These are phyloP conservation scores for Paraglomus brasilianum DNA, from an alignment of 192 early-diverging fungal genomes.

Conservation along the genomic window DNA sequence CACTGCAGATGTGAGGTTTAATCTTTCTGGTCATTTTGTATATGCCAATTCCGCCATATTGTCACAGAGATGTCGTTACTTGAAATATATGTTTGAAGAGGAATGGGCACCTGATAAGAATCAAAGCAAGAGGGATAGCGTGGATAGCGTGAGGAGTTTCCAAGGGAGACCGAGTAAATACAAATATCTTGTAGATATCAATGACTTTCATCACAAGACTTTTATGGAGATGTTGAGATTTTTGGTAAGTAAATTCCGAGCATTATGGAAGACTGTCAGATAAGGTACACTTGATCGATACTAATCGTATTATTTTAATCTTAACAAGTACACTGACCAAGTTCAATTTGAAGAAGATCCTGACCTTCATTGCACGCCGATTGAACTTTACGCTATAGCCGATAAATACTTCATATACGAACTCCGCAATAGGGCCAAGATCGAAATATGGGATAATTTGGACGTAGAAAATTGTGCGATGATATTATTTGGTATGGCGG, in stretches of 20 bases:
- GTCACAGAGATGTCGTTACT: conserved; percentile 10
- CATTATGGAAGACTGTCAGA: too few relatives aligned
- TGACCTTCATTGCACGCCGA: too few relatives aligned
- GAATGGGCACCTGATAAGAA: neutral
- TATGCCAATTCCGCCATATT: conserved; percentile 7
- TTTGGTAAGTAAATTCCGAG: neutral
- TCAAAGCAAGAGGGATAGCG: neutral
- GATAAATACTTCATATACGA: conserved; percentile 19
- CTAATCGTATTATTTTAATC: too few relatives aligned
- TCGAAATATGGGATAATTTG: conserved; percentile 6
- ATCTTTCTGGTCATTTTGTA: neutral
- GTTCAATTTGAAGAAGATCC: neutral
- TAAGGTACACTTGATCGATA: too few relatives aligned
- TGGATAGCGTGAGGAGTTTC: neutral
- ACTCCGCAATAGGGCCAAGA: neutral
- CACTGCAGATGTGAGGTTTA: conserved; percentile 13
- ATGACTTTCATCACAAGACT: neutral
- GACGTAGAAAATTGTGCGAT: neutral
- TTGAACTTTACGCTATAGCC: conserved; percentile 3
- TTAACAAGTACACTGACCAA: neutral
- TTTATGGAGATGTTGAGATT: conserved; percentile 17
- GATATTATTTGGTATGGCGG: conserved; percentile 8
- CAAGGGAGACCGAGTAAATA: neutral
- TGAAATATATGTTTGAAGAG: neutral
- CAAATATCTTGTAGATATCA: neutral